Percentiles rank a stretch among this genome's conserved stretches.
These are phyloP conservation scores for Dalechampia spathulata DNA, from an alignment of 441 rosid genomes.

Conservation along the genomic window DNA sequence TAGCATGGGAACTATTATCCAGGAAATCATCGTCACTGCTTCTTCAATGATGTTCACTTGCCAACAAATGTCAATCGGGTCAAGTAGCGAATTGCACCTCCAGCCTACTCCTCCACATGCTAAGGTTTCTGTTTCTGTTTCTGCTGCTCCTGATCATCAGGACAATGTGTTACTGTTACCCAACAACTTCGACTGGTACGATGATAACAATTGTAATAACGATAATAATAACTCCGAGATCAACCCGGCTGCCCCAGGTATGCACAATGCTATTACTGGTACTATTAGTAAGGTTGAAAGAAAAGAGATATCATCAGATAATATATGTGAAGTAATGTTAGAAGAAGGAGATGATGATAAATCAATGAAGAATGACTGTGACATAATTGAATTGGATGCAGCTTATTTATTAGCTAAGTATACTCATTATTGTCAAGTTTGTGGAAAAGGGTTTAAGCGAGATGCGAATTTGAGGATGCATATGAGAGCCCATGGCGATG, in stretches of 20 bases:
- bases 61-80: conserved; percentile 43
- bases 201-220: conserved; percentile 5
- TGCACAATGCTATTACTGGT: neutral
- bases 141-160: neutral
- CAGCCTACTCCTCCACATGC: neutral
- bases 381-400: conserved; percentile 58
- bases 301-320: conserved; percentile 7
- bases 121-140: neutral
- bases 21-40: conserved; percentile 52
- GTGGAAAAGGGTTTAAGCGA: conserved; percentile 85
- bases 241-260: neutral
- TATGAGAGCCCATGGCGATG: conserved; percentile 95
- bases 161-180: conserved; percentile 16
- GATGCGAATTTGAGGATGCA: conserved; percentile 94
- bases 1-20: conserved; percentile 41
- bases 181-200: conserved; percentile 29
- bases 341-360: too few species aligned
- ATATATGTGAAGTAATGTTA: conserved; percentile 13
- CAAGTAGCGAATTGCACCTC: conserved; percentile 12
- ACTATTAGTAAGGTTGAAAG: conserved; percentile 14
- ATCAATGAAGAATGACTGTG: conserved; percentile 16
- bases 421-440: conserved; percentile 75
- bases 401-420: conserved; percentile 63
- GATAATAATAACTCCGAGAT: neutral
- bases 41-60: conserved; percentile 58